Percentiles rank a stretch among this genome's conserved stretches.
phyloP scores from a whole-genome alignment of 345 rosid species.

The Geranium brycei region DNA sequence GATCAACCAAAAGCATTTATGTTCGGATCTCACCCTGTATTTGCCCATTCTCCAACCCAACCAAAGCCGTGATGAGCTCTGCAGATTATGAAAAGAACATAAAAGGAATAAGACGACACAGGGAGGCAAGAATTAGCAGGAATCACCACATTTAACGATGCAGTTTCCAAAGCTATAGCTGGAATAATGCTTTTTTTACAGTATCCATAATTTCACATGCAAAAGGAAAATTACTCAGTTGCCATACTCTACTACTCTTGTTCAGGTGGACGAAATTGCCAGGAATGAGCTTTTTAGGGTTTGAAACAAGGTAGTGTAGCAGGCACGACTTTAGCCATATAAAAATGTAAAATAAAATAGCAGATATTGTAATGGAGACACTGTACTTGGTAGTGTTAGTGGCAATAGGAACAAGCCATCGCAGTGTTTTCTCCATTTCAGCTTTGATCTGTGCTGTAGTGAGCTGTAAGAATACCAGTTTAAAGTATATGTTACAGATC shows the following conservation, averaged over 20 bases:
- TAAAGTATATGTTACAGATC: slow-evolving; percentile 1
- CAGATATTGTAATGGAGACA: not conserved
- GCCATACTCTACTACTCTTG: too few species aligned
- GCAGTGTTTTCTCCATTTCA: slow-evolving; percentile 85
- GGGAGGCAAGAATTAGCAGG: too few species aligned
- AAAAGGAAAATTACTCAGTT: not conserved
- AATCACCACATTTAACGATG: too few species aligned
- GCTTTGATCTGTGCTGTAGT: slow-evolving; percentile 58
- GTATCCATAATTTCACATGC: not conserved
- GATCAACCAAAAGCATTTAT: not conserved
- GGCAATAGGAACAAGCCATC: slow-evolving; percentile 80
- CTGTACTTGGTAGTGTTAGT: slow-evolving; percentile 75
- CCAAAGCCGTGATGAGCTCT: slow-evolving; percentile 99
- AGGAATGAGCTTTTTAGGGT: too few species aligned
- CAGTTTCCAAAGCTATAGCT: too few species aligned
- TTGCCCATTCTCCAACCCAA: slow-evolving; percentile 99
- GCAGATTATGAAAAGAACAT: slow-evolving; percentile 1
- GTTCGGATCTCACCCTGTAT: slow-evolving; percentile 32
- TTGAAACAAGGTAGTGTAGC: too few species aligned
- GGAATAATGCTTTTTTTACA: not conserved
- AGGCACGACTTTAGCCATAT: too few species aligned
- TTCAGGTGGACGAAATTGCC: too few species aligned
- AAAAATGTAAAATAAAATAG: too few species aligned
- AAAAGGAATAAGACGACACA: not conserved
- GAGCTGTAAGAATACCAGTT: slow-evolving; percentile 36